Conservation (phyloP, 2,329 filamentous ascomycete species). For the Epicoccum sorghinum region DNA sequence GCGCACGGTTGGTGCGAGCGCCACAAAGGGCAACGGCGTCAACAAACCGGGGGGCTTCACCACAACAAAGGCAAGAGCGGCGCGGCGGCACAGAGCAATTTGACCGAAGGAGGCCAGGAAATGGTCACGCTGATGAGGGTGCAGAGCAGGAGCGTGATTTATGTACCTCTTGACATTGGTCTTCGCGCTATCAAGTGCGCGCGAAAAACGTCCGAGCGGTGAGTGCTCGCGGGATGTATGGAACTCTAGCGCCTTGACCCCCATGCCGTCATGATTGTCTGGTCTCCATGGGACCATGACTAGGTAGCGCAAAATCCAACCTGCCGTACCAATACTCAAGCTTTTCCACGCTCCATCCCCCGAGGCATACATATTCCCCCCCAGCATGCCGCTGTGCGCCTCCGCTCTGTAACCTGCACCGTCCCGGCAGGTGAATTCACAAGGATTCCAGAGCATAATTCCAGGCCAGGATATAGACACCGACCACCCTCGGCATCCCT, state of each 20-base stretch:
- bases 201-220: constrained; percentile 11
- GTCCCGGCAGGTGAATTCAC: constrained; percentile 9
- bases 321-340: constrained; percentile 21
- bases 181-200: constrained; percentile 7
- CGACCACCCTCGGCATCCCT: constrained; percentile 2
- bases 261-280: constrained; percentile 18
- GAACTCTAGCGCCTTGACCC: constrained; percentile 6
- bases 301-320: constrained; percentile 9
- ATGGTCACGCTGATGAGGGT: background rate
- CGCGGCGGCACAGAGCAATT: background rate
- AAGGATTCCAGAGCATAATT: background rate
- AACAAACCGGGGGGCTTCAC: background rate
- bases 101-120: background rate
- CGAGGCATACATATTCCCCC: constrained; percentile 16
- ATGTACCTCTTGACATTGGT: background rate
- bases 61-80: constrained; percentile 9
- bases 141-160: constrained; percentile 1
- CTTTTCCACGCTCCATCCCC: constrained; percentile 18
- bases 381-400: constrained; percentile 16
- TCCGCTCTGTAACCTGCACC: constrained; percentile 14
- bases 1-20: constrained; percentile 6
- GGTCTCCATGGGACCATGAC: constrained; percentile 16
- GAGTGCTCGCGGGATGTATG: constrained; percentile 6
- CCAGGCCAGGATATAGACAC: background rate
- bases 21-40: constrained; percentile 16